These are phyloP conservation scores for Mortierella alpina DNA, from an alignment of 192 early-diverging fungal species.

Conservation along the genomic window DNA sequence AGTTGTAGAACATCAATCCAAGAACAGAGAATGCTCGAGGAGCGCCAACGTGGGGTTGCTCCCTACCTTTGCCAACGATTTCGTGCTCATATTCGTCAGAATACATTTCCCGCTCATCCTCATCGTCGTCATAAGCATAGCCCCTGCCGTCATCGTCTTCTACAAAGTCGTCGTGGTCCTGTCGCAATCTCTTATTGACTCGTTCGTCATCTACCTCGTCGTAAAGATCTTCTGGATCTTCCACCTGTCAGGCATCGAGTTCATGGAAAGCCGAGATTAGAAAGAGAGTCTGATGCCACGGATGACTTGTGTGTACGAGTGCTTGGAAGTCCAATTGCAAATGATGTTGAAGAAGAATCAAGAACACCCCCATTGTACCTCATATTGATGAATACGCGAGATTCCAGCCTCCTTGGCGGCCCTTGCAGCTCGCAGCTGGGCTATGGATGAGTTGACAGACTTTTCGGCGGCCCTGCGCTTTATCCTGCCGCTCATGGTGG, in stretches of 20 bases:
- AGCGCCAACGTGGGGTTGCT: constrained; percentile 5
- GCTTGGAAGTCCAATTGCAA: neutral
- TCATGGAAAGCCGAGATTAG: neutral
- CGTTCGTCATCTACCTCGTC: constrained; percentile 74
- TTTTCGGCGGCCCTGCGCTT: constrained; percentile 37
- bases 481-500: constrained; percentile 33
- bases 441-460: constrained; percentile 8
- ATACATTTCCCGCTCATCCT: constrained; percentile 58
- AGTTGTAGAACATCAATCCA: neutral
- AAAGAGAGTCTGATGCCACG: neutral
- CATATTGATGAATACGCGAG: constrained; percentile 45
- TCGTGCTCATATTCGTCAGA: constrained; percentile 64
- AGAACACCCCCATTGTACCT: constrained; percentile 16
- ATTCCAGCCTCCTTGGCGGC: constrained; percentile 21
- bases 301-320: no score
- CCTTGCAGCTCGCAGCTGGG: constrained; percentile 25
- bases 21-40: neutral
- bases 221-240: constrained; percentile 59
- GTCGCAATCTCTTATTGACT: constrained; percentile 41
- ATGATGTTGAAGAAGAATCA: neutral
- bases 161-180: constrained; percentile 68
- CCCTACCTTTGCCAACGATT: constrained; percentile 35
- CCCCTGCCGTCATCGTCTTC: constrained; percentile 76
- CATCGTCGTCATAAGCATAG: constrained; percentile 66
- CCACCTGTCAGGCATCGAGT: constrained; percentile 20